Base-by-base conservation (phyloP, 768 basidiomycete species). In the Cytidiella melzeri region DNA sequence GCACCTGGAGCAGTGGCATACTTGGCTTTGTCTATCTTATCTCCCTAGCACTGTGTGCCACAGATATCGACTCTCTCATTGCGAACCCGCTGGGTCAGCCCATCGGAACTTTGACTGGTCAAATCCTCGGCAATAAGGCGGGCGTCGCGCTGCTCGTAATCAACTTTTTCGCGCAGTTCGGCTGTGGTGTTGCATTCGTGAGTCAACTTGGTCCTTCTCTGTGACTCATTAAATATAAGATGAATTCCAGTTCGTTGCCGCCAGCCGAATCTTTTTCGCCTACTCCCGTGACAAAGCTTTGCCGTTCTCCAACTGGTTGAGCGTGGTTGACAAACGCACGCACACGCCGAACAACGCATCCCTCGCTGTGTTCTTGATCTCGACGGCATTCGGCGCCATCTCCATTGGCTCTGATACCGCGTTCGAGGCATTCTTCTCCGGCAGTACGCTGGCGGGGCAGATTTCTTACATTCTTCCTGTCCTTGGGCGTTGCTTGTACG, bases 341-440 rank as follows among this genome's bases (percentile, higher is more conserved):
- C 48, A 56, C 10, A 56, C 55, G 26, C 55, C 55, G 15, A 53
- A 53, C 45, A 56, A 56, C 43, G 55, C 55, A 27, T 52, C 52
- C 7, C 41, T 53, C 23, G 48, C 51, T 45, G 55, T 56, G 11
- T 54, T 54, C 41, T 39, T 54, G 15, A 18, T 23, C 26, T 54
- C 53, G 20, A 37, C 49, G n/a, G 52, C 46, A 21, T 53, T 56
- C 27, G 52, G 55, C 30, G 55, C 55, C 18, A 51, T 56, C 34
- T 54, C 53, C 37, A 44, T 54, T 20, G 53, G 53, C 6, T 48
- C 45, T 4, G 53, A 54, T 41, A 51, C 49, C 28, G 53, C 53
- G 5, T 54, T 54, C 45, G 45, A 54, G 44, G 53, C 53, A 21
- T 54, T 54, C 48, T 56, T 53, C 55, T 56, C 51, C 3, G 55